These are phyloP conservation scores for Xylaria acuta DNA, from an alignment of 495 filamentous ascomycete genomes.

Conservation along the genomic window DNA sequence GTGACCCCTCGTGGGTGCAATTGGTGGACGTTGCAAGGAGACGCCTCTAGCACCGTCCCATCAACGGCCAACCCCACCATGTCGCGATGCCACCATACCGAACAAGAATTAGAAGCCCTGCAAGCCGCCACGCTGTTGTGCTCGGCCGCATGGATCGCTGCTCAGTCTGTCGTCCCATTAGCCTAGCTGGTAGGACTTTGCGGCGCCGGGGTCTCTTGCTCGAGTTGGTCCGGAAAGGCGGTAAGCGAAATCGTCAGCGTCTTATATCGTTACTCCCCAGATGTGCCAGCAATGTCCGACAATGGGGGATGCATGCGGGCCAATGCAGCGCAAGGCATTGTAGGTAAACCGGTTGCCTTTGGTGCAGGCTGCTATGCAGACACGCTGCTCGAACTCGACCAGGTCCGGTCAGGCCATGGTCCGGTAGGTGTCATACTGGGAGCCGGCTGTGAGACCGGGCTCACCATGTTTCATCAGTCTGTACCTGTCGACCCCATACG, in stretches of 20 bases:
- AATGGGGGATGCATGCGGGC: conserved; percentile 28
- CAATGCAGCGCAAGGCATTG: conserved; percentile 24
- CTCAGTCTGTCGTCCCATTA: conserved; percentile 17
- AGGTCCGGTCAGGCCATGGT: conserved; percentile 21
- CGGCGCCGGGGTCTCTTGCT: conserved; percentile 6
- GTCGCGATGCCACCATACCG: conserved; percentile 41
- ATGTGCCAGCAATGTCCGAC: conserved; percentile 22
- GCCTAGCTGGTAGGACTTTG: conserved; percentile 18
- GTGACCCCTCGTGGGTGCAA: conserved; percentile 36
- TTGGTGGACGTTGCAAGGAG: conserved; percentile 38
- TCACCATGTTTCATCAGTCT: conserved; percentile 27
- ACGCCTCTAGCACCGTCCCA: conserved; percentile 26
- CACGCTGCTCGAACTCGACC: conserved; percentile 21
- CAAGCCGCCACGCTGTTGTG: conserved; percentile 26
- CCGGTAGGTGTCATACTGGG: conserved; percentile 13
- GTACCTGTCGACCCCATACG: conserved; percentile 19
- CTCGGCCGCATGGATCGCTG: conserved; percentile 23
- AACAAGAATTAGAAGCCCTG: conserved; percentile 37
- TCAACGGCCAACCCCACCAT: conserved; percentile 35
- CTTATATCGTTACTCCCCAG: conserved; percentile 28
- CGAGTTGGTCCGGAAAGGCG: conserved; percentile 26
- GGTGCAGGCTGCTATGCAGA: conserved; percentile 23
- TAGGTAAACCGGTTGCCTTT: conserved; percentile 14
- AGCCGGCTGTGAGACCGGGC: conserved; percentile 25
- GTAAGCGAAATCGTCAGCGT: conserved; percentile 26